These are phyloP conservation scores for Carex scoparia DNA, from an alignment of 176 grass and related monocot genomes.

Conservation along the genomic window DNA sequence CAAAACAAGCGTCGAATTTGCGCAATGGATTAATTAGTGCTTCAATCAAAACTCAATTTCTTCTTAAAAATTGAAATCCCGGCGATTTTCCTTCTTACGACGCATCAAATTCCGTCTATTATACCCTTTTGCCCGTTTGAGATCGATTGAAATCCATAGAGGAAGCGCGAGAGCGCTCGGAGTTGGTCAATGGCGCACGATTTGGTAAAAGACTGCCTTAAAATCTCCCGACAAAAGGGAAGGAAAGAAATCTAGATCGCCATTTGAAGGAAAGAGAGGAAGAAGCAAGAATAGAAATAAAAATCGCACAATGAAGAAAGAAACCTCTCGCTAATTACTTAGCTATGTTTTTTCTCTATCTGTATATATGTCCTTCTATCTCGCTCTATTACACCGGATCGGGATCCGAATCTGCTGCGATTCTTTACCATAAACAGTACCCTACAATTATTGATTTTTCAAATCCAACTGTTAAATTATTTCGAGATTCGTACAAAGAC, in stretches of 20 bases:
- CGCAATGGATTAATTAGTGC: neutral
- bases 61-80: neutral
- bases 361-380: neutral
- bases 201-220: neutral
- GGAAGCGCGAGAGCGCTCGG: neutral
- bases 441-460: too few relatives aligned
- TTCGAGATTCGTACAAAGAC: too few relatives aligned
- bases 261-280: neutral
- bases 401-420: too few relatives aligned
- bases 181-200: constrained; percentile 1
- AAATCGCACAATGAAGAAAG: neutral
- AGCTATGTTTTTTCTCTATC: neutral
- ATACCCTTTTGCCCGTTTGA: neutral
- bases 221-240: neutral
- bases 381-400: neutral
- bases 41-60: constrained; percentile 15
- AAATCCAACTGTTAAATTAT: too few relatives aligned
- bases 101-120: neutral
- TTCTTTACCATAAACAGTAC: too few relatives aligned
- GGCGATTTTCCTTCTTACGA: neutral
- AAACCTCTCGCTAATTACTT: neutral
- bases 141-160: constrained; percentile 11
- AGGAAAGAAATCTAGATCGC: constrained; percentile 17
- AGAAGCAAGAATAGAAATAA: neutral
- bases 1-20: neutral